Percentiles rank a stretch among this genome's conserved stretches.
Evolutionary conservation across 2,329 filamentous ascomycete genomes (phyloP).

Genomic region (Corynespora cassiicola): DNA sequence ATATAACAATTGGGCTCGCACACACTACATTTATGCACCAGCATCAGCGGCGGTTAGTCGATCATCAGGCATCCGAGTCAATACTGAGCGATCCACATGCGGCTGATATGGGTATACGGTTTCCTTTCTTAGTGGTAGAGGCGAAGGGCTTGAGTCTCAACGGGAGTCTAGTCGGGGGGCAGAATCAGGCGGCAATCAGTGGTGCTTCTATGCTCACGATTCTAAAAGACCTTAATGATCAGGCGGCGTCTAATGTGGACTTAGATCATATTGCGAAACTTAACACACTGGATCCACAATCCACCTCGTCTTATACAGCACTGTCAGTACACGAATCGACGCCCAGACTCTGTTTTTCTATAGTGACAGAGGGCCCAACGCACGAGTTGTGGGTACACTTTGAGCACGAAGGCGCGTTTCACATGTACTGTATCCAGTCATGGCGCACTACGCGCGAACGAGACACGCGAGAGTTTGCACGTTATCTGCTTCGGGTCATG

Average conservation of each 20-base stretch:
- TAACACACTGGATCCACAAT: conserved; percentile 1
- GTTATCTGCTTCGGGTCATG: conserved; percentile 13
- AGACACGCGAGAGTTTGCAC: conserved; percentile 13
- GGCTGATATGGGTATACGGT: conserved; percentile 22
- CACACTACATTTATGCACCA: conserved; percentile 11
- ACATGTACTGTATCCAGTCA: conserved; percentile 12
- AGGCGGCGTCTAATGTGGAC: conserved; percentile 8
- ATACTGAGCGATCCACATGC: conserved; percentile 20
- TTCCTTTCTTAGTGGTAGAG: conserved; percentile 23
- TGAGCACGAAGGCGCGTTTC: conserved; percentile 6
- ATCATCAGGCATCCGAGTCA: conserved; percentile 16
- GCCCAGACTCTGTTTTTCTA: conserved; percentile 4
- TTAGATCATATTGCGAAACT: conserved; percentile 1
- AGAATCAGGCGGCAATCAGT: conserved; percentile 23
- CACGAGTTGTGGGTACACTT: conserved; percentile 17
- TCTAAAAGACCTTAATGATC: conserved; percentile 16
- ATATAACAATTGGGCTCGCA: conserved; percentile 21
- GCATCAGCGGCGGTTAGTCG: conserved; percentile 11
- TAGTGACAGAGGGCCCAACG: conserved; percentile 14
- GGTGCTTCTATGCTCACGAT: conserved; percentile 22
- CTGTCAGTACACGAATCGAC: conserved; percentile 1
- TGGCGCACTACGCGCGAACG: conserved; percentile 14
- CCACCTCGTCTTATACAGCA: neutral
- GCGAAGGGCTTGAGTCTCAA: conserved; percentile 18
- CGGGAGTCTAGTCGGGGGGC: conserved; percentile 19